Evolutionary conservation across 2,329 filamentous ascomycete species (phyloP).

Genomic region (Stenocarpella maydis): DNA sequence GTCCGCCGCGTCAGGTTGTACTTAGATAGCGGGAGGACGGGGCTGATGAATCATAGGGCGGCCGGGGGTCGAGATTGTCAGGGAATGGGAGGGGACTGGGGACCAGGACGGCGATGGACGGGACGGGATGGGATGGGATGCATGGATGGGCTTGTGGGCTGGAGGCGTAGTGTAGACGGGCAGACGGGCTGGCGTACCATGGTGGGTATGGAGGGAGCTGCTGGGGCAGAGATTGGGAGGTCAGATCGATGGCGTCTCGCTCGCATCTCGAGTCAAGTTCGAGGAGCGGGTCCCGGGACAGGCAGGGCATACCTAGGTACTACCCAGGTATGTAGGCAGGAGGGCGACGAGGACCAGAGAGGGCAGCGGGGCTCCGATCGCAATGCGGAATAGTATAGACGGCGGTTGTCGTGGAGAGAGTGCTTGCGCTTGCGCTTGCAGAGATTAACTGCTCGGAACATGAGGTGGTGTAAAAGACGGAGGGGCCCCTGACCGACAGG

Average conservation of each 20-base stretch:
- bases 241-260: constrained; percentile 32
- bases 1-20: constrained; percentile 34
- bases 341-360: too few species aligned
- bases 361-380: not conserved
- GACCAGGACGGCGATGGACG: not conserved
- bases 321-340: too few species aligned
- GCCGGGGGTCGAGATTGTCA: constrained; percentile 30
- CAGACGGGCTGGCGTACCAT: constrained; percentile 16
- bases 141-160: not conserved
- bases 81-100: constrained; percentile 23
- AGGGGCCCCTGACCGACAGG: constrained; percentile 18
- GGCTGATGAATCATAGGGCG: constrained; percentile 36
- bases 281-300: constrained; percentile 31
- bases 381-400: constrained; percentile 6
- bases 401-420: too few species aligned
- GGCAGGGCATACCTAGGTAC: too few species aligned
- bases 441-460: too few species aligned
- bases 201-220: constrained; percentile 26
- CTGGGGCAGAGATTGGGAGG: constrained; percentile 12
- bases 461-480: too few species aligned
- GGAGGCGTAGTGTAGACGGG: too few species aligned
- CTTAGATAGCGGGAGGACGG: constrained; percentile 31
- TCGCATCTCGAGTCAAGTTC: constrained; percentile 32
- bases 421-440: too few species aligned
- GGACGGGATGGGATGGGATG: not conserved